Percentiles rank a stretch among this genome's conserved stretches.
Conservation (phyloP, 2,329 filamentous ascomycete genomes). For the Blastomyces percursus region DNA sequence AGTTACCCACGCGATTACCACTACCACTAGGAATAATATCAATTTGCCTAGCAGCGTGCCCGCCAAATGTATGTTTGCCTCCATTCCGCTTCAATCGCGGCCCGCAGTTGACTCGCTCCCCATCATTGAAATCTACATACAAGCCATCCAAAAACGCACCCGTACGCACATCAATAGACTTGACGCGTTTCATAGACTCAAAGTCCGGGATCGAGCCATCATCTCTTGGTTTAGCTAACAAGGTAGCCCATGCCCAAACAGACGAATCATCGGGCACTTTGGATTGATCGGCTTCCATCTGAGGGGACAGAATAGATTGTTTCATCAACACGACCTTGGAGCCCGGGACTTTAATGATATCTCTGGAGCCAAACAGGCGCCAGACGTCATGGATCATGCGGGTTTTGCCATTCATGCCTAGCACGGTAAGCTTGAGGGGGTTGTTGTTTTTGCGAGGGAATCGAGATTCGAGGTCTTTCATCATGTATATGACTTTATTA, state of each 20-base stretch:
- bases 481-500: conserved; percentile 15
- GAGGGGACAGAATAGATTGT: conserved; percentile 20
- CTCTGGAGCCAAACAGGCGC: conserved; percentile 22
- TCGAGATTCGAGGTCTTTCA: conserved; percentile 22
- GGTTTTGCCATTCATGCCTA: conserved; percentile 35
- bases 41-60: conserved; percentile 22
- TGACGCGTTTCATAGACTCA: neutral
- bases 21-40: conserved; percentile 12
- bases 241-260: neutral
- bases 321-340: conserved; percentile 32
- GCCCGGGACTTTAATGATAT: conserved; percentile 32
- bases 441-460: conserved; percentile 20
- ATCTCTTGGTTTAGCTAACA: neutral
- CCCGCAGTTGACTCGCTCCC: conserved; percentile 35
- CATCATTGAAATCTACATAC: conserved; percentile 37
- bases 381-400: conserved; percentile 24
- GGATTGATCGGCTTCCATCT: neutral
- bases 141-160: conserved; percentile 38
- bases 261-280: neutral
- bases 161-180: conserved; percentile 36
- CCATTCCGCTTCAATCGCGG: conserved; percentile 20
- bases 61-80: conserved; percentile 24
- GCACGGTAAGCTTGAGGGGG: conserved; percentile 23
- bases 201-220: neutral
- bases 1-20: neutral